A percentile compares a stretch with the other conserved stretches of the same genome.
phyloP scores from a whole-genome alignment of 805 yeast species.

The Lachancea mirantina region DNA sequence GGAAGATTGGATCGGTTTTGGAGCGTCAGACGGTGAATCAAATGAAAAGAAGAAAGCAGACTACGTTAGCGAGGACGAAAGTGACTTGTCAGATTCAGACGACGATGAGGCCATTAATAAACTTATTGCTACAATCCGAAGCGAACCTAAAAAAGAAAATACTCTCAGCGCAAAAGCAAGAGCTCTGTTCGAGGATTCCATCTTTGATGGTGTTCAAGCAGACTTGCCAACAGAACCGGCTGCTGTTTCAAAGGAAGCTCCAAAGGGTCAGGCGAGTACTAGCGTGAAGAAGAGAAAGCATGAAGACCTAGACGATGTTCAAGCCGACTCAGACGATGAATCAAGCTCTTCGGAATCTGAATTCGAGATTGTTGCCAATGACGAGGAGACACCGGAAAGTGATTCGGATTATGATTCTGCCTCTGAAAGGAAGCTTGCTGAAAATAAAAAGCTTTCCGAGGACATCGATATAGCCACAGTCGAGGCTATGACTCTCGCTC shows the following conservation, averaged over 20 bases:
- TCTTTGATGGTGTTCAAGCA: conserved; percentile 43
- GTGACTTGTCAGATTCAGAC: conserved; percentile 50
- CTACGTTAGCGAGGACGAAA: conserved; percentile 38
- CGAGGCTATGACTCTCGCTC: conserved; percentile 97
- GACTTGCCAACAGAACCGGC: conserved; percentile 24
- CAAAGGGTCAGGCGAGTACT: conserved; percentile 18
- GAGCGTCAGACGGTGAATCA: conserved; percentile 38
- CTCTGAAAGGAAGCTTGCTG: conserved; percentile 41
- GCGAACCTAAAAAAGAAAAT: conserved; percentile 37
- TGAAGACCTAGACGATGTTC: conserved; percentile 16
- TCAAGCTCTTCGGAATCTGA: conserved; percentile 27
- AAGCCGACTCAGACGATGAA: conserved; percentile 13
- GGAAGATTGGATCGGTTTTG: conserved; percentile 72
- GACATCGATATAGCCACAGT: conserved; percentile 83
- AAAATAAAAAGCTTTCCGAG: conserved; percentile 43
- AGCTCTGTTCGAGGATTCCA: conserved; percentile 44
- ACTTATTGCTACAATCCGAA: conserved; percentile 49
- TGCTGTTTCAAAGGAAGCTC: conserved; percentile 11
- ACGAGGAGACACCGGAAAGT: conserved; percentile 33
- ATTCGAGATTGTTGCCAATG: conserved; percentile 41
- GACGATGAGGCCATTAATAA: conserved; percentile 64
- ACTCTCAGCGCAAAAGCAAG: conserved; percentile 37
- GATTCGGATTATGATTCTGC: conserved; percentile 47
- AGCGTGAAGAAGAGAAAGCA: no score
- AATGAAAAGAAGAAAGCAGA: conserved; percentile 28